Evolutionary conservation across 176 grass and related monocot genomes (phyloP).

Genomic region (Aegilops longissima): DNA sequence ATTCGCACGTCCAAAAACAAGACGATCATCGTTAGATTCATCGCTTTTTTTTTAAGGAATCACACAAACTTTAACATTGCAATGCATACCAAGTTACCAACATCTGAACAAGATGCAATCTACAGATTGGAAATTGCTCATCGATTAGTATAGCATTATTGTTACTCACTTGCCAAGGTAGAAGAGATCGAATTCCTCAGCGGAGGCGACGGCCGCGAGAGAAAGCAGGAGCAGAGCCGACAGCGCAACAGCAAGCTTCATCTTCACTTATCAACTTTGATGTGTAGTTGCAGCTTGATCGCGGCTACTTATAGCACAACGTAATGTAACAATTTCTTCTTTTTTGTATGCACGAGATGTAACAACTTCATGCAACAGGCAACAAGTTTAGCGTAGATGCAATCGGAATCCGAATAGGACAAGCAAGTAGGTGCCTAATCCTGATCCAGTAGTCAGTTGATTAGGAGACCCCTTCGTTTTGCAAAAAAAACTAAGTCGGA

Average conservation of each 20-base stretch:
- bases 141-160: no score
- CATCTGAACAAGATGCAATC: not conserved
- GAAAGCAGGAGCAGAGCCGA: conserved; percentile 26
- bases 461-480: not conserved
- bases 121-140: not conserved
- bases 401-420: not conserved
- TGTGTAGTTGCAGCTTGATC: not conserved
- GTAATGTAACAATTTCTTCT: no score
- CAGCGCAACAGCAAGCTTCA: conserved; percentile 40
- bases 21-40: not conserved
- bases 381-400: not conserved
- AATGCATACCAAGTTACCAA: not conserved
- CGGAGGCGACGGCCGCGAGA: conserved; percentile 42
- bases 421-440: not conserved
- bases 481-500: not conserved
- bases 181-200: conserved; percentile 77
- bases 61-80: not conserved
- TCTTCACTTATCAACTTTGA: not conserved
- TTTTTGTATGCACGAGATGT: no score
- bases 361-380: not conserved
- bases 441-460: not conserved
- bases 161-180: no score
- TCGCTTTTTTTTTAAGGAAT: no score
- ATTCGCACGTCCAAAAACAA: no score
- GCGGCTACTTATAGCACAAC: not conserved